phyloP scores from a whole-genome alignment of 306 rosid species.

The Dalbergia oliveri region DNA sequence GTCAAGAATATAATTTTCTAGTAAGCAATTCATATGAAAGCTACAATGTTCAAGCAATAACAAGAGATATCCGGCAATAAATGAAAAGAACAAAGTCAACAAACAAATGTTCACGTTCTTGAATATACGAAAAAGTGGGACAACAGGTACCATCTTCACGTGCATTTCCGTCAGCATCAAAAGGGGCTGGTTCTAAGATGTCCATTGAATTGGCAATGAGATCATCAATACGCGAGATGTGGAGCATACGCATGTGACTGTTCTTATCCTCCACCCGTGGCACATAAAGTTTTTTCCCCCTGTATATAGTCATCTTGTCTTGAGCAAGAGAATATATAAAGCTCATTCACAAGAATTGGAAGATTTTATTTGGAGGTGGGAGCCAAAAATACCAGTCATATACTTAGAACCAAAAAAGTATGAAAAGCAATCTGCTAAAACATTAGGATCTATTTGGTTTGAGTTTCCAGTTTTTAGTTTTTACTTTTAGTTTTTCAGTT shows the following conservation, averaged over 20 bases:
- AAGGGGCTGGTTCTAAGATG: slow-evolving; percentile 85
- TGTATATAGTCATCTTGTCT: slow-evolving; percentile 57
- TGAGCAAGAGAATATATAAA: slow-evolving; percentile 42
- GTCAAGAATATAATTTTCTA: slow-evolving; percentile 2
- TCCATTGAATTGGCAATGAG: slow-evolving; percentile 91
- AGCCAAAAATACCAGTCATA: no score
- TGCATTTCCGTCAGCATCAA: slow-evolving; percentile 80
- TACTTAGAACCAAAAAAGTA: background rate
- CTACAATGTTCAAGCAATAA: slow-evolving; percentile 5
- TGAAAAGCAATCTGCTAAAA: no score
- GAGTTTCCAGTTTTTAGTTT: no score
- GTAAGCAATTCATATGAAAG: slow-evolving; percentile 16
- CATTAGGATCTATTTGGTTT: no score
- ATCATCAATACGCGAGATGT: slow-evolving; percentile 78
- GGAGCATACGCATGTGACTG: slow-evolving; percentile 89
- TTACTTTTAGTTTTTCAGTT: no score
- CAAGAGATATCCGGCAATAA: background rate
- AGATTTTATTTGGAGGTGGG: background rate
- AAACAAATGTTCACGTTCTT: background rate
- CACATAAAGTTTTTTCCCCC: slow-evolving; percentile 72
- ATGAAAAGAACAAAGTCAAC: slow-evolving; percentile 8
- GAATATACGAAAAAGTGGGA: background rate
- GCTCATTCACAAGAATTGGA: background rate
- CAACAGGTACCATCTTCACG: slow-evolving; percentile 80
- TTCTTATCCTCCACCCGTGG: slow-evolving; percentile 97